Base-by-base conservation (phyloP, 139 green algal species). In the Pleodorina starrii region DNA sequence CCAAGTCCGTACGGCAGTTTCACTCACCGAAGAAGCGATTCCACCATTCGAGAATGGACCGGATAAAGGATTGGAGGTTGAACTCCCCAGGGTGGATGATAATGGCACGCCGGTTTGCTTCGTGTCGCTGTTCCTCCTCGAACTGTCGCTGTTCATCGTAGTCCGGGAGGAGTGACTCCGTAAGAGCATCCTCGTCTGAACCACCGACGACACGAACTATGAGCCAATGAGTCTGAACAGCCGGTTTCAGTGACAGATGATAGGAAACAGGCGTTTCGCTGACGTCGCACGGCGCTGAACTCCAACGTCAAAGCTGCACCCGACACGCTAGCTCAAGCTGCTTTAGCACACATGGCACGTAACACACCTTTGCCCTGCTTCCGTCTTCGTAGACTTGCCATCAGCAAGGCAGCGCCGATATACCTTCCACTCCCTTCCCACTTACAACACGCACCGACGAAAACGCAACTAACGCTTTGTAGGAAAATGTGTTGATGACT, bases 1-100 rank as follows among this genome's bases (percentile, higher is more conserved):
- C n/a, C n/a, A n/a, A n/a, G n/a, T n/a, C 54, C 54, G 54, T 66
- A 66, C 54, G 54, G 54, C 9, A 7, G 29, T 66, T 21, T 11
- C 17, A 72, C 68, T 10, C 83, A 88, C 83, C 83, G n/a, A 81
- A 69, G 19, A 88, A 11, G 12, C 68, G 68, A n/a, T 80, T 60
- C 83, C 83, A 88, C 83, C 83, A 88, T 16, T 29, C 83, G 2
- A 88, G 36, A 14, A 88, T 88, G 25, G 83, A 72, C 11, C 54
- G 35, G 23, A 88, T 9, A 46, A 88, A 88, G 14, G 44, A 32
- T 5, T 71, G 23, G 0, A 81, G 68, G 68, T 88, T 71, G 35
- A 88, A 88, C 27, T 79, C 66, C 1, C 83, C 83, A 5, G 83
- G 83, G 36, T 88, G 14, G 6, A 81, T 27, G 32, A 88, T 88